These are phyloP conservation scores for Odontarrhena argentea DNA, from an alignment of 345 rosid genomes.

Conservation along the genomic window DNA sequence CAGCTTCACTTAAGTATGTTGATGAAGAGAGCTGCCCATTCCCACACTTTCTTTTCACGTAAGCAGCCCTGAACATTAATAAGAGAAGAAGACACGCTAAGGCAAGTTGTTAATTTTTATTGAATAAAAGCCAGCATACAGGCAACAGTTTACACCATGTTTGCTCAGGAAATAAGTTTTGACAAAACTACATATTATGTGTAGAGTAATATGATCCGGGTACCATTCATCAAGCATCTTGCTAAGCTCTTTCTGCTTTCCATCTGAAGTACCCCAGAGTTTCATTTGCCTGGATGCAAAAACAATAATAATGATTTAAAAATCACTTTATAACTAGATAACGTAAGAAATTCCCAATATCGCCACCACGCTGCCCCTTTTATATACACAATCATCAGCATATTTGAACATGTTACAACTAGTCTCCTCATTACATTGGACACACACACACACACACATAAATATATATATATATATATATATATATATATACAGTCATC, in stretches of 20 bases:
- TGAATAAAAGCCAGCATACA: constrained; percentile 16
- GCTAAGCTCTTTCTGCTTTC: constrained; percentile 80
- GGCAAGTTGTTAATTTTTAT: neutral
- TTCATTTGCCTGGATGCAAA: constrained; percentile 76
- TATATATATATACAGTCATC: constrained; percentile 14
- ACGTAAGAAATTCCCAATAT: constrained; percentile 5
- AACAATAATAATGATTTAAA: neutral
- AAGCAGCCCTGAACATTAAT: constrained; percentile 62
- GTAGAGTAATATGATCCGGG: constrained; percentile 30
- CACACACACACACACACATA: neutral
- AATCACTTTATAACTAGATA: constrained; percentile 6
- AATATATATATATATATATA: neutral
- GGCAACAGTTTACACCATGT: constrained; percentile 2
- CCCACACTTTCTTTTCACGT: constrained; percentile 71
- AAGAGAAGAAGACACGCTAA: constrained; percentile 9
- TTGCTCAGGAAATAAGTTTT: constrained; percentile 10
- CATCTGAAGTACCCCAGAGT: constrained; percentile 81
- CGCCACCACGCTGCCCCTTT: constrained; percentile 1
- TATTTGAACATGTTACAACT: constrained; percentile 17
- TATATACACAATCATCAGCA: constrained; percentile 17
- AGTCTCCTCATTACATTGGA: constrained; percentile 12
- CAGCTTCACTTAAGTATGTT: constrained; percentile 82
- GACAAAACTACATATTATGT: constrained; percentile 3
- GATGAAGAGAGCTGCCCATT: constrained; percentile 72
- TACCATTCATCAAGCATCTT: constrained; percentile 99